phyloP scores from a whole-genome alignment of 2,329 filamentous ascomycete genomes.

The Aspergillus fischeri region DNA sequence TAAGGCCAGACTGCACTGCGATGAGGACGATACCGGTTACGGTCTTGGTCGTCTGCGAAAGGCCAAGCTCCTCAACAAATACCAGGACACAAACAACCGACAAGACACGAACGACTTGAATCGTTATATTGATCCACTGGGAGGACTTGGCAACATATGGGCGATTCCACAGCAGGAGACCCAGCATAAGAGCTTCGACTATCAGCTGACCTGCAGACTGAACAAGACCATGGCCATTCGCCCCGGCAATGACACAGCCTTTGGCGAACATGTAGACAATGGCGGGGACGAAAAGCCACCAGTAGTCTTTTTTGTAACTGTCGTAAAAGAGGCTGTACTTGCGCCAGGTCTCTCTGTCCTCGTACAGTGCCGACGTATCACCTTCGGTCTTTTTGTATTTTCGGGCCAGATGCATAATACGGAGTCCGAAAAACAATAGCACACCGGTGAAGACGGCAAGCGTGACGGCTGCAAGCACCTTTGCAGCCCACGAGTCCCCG shows the following conservation, averaged over 20 bases:
- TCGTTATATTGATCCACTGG: constrained; percentile 90
- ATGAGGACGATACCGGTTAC: constrained; percentile 91
- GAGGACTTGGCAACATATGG: constrained; percentile 83
- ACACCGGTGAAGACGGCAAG: constrained; percentile 75
- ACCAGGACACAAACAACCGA: constrained; percentile 86
- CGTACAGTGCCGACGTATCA: constrained; percentile 68
- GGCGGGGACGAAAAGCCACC: constrained; percentile 91
- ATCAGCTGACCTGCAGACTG: constrained; percentile 77
- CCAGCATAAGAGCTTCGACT: constrained; percentile 75
- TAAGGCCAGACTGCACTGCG: constrained; percentile 81
- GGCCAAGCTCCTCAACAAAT: constrained; percentile 88
- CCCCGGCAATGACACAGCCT: constrained; percentile 78
- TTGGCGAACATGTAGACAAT: constrained; percentile 90
- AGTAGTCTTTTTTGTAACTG: constrained; percentile 87
- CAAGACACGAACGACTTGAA: constrained; percentile 82
- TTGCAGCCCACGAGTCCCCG: constrained; percentile 92
- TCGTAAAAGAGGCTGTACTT: constrained; percentile 99
- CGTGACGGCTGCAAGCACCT: constrained; percentile 75
- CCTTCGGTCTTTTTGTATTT: constrained; percentile 73
- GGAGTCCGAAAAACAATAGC: constrained; percentile 77
- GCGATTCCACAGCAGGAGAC: constrained; percentile 74
- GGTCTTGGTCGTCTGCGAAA: constrained; percentile 88
- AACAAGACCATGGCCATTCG: constrained; percentile 75
- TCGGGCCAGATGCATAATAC: constrained; percentile 72
- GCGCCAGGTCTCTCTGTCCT: constrained; percentile 85